Evolutionary conservation across 2,329 filamentous ascomycete species (phyloP), one percentile per base, ranked within the genome.

Genomic region (Penicillium hesseltinei): DNA sequence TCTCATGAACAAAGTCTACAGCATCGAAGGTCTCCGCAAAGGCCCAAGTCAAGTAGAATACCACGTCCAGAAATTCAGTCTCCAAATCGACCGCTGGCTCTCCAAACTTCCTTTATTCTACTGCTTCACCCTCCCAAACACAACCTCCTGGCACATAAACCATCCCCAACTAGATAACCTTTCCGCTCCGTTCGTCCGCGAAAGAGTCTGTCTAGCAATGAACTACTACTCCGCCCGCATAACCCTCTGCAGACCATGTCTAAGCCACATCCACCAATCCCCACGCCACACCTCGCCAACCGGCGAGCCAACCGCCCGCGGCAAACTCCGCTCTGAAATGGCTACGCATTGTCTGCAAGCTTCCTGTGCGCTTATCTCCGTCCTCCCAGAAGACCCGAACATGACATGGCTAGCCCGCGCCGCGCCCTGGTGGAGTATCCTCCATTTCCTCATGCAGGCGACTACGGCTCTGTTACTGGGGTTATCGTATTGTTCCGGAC

Each of bases 381-480:
- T 76, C 19, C 66, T 79, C 25, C 76, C 77, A 1, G 67, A 76
- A 4, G 54, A 65, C 2, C 68, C 74, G 0, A 69, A 75, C 48
- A 61, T 71, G 4, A 35, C 66, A 23, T 75, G 73, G 58, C 59
- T 79, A 2, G 67, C 69, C 13, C 67, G 67, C 19, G 55, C 71
- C 2, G 67, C 74, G 0, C 75, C 75, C 10, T 78, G 75, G 75
- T 79, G 76, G 74, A 69, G 65, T 52, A 66, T 76, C n/a, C 65
- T 79, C 0, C 76, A 78, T 59, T 75, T 70, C 57, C 58, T 78
- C 2, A 77, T 79, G 66, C 77, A 79, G 59, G 73, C 76, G 1
- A 74, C 71, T 0, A 75, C 72, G 0, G 71, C 77, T 8, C 62
- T 78, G 15, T 67, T 79, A 17, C 69, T 78, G 4, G 71, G 72